A percentile compares a stretch with the other conserved stretches of the same genome.
Conservation (phyloP, 805 yeast genomes). For the Kazachstania bromeliacearum region DNA sequence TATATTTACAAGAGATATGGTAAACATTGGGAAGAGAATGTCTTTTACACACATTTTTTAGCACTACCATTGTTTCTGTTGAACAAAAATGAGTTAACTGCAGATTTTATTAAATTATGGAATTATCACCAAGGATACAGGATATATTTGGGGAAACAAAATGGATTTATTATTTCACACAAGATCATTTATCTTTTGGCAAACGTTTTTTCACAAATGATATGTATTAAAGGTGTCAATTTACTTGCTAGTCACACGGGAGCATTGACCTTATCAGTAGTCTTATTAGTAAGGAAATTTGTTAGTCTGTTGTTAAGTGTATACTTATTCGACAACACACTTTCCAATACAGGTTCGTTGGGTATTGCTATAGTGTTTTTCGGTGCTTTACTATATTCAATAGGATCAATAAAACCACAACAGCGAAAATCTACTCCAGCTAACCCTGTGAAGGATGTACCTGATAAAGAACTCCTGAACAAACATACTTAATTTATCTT, state of each 20-base stretch:
- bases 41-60: constrained; percentile 51
- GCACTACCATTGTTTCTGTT: constrained; percentile 45
- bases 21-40: constrained; percentile 52
- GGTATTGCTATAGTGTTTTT: constrained; percentile 46
- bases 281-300: constrained; percentile 53
- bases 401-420: no score
- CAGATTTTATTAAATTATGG: constrained; percentile 9
- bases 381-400: constrained; percentile 44
- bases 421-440: no score
- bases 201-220: constrained; percentile 45
- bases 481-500: no score
- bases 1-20: constrained; percentile 41
- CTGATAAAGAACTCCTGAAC: no score
- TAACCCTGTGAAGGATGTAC: no score
- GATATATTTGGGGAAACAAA: no score
- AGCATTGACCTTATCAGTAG: constrained; percentile 57
- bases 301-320: constrained; percentile 50
- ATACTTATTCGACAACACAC: constrained; percentile 38
- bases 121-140: not conserved
- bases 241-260: constrained; percentile 45
- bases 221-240: constrained; percentile 64
- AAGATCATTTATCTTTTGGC: constrained; percentile 26
- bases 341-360: constrained; percentile 31
- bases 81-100: constrained; percentile 25
- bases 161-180: constrained; percentile 7